Evolutionary conservation across 2,329 filamentous ascomycete genomes (phyloP).

Genomic region (Fonsecaea multimorphosa): DNA sequence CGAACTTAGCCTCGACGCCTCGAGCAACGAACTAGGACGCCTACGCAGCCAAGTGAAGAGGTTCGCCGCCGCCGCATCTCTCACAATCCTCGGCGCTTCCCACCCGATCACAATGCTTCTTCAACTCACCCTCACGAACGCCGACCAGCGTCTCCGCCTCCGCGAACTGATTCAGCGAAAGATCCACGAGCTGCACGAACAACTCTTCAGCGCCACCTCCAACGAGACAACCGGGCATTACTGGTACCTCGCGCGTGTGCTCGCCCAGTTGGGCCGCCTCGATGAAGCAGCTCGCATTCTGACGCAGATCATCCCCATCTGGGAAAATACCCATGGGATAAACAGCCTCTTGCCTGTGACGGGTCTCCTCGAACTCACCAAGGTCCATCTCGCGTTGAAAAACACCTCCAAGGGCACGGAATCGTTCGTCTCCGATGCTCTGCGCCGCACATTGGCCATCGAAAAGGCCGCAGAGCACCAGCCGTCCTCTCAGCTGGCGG

Average conservation of each 20-base stretch:
- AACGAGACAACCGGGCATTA: conserved; percentile 23
- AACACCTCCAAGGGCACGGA: conserved; percentile 12
- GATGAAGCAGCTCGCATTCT: conserved; percentile 17
- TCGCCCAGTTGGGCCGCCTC: conserved; percentile 17
- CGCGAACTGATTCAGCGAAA: conserved; percentile 27
- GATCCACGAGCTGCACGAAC: conserved; percentile 21
- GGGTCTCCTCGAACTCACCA: conserved; percentile 25
- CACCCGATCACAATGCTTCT: conserved; percentile 29
- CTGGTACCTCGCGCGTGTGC: conserved; percentile 26
- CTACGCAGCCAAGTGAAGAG: conserved; percentile 23
- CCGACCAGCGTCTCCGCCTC: conserved; percentile 1
- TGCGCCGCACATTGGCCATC: conserved; percentile 18
- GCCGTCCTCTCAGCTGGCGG: not conserved
- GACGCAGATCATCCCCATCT: conserved; percentile 5
- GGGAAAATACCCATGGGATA: conserved; percentile 12
- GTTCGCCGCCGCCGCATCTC: conserved; percentile 14
- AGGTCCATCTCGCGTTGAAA: conserved; percentile 13
- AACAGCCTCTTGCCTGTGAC: conserved; percentile 26
- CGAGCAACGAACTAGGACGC: conserved; percentile 17
- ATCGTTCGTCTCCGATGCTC: conserved; percentile 12
- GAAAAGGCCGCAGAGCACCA: not conserved
- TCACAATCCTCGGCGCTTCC: conserved; percentile 11
- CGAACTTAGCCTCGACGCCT: conserved; percentile 23
- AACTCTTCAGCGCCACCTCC: conserved; percentile 11
- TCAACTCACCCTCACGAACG: conserved; percentile 4